A percentile compares a stretch with the other conserved stretches of the same genome.
Conservation (phyloP, 164 flowering plant genomes). For the Taxillus chinensis region DNA sequence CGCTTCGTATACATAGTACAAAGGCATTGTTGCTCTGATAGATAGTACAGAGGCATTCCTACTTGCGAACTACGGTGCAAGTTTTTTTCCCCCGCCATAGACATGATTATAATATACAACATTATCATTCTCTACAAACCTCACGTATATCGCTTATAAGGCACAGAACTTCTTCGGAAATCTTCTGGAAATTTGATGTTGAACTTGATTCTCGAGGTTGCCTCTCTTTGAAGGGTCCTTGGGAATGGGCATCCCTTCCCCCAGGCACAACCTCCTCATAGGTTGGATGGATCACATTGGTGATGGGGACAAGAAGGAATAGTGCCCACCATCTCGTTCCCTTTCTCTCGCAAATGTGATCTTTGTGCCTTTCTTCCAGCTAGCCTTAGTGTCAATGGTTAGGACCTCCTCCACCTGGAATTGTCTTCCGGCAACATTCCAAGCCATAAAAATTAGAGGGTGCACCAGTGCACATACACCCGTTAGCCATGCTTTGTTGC, state of each 20-base stretch:
- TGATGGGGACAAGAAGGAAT: conserved; percentile 15
- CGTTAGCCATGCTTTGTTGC: too few relatives aligned
- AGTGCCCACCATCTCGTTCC: conserved; percentile 21
- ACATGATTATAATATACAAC: too few relatives aligned
- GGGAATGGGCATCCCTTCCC: conserved; percentile 5
- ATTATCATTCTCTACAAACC: too few relatives aligned
- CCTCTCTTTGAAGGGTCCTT: background rate
- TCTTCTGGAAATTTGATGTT: conserved; percentile 1
- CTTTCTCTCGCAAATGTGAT: conserved; percentile 3
- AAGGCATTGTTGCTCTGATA: too few relatives aligned
- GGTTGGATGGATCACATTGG: background rate
- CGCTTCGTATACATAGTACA: too few relatives aligned
- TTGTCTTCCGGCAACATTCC: background rate
- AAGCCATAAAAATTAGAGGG: too few relatives aligned
- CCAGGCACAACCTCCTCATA: background rate
- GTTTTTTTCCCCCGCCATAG: too few relatives aligned
- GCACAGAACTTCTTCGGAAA: too few relatives aligned
- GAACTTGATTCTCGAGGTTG: conserved; percentile 2
- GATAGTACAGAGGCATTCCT: too few relatives aligned
- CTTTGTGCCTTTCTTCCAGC: conserved; percentile 3
- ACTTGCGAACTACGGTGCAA: too few relatives aligned
- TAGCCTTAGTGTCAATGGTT: background rate
- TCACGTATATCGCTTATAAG: too few relatives aligned
- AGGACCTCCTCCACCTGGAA: background rate
- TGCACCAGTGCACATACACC: too few relatives aligned